A percentile compares a stretch with the other conserved stretches of the same genome.
These are phyloP conservation scores for Linderina pennispora DNA, from an alignment of 192 early-diverging fungal genomes.

Conservation along the genomic window DNA sequence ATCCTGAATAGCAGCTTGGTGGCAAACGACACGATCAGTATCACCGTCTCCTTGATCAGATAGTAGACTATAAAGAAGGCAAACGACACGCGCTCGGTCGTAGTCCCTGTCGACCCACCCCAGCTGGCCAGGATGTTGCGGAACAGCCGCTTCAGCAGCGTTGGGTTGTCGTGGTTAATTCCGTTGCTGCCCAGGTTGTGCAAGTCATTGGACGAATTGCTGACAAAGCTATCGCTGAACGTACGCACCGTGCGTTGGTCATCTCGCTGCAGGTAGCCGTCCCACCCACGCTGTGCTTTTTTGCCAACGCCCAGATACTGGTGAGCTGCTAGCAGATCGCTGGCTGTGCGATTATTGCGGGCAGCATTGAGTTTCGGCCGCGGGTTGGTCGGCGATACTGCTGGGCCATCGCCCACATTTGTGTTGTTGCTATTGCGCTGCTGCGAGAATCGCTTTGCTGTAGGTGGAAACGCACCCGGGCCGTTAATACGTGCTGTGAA, in stretches of 20 bases:
- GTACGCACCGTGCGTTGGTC: conserved; percentile 22
- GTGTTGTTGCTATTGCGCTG: no score
- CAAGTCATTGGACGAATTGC: conserved; percentile 45
- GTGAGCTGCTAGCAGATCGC: conserved; percentile 27
- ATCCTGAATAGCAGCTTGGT: conserved; percentile 12
- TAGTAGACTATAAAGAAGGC: conserved; percentile 43
- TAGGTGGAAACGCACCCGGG: conserved; percentile 42
- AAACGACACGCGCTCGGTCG: conserved; percentile 34
- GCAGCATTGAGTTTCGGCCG: conserved; percentile 8
- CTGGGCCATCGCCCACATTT: no score
- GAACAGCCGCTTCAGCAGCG: conserved; percentile 30
- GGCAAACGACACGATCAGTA: conserved; percentile 16
- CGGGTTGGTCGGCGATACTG: conserved; percentile 18
- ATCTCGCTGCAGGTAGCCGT: conserved; percentile 16
- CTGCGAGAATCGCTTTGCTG: conserved; percentile 42
- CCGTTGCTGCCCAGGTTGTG: conserved; percentile 5
- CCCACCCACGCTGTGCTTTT: conserved; percentile 31
- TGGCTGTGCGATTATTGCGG: conserved; percentile 13
- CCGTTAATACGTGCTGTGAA: conserved; percentile 43
- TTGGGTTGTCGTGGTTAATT: conserved; percentile 30
- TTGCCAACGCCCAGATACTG: conserved; percentile 24
- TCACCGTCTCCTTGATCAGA: conserved; percentile 33
- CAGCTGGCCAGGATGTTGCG: conserved; percentile 38
- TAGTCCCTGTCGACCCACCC: conserved; percentile 28
- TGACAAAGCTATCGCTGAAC: conserved; percentile 40